Conservation (phyloP, 495 filamentous ascomycete genomes). For the Sporormia fimetaria region DNA sequence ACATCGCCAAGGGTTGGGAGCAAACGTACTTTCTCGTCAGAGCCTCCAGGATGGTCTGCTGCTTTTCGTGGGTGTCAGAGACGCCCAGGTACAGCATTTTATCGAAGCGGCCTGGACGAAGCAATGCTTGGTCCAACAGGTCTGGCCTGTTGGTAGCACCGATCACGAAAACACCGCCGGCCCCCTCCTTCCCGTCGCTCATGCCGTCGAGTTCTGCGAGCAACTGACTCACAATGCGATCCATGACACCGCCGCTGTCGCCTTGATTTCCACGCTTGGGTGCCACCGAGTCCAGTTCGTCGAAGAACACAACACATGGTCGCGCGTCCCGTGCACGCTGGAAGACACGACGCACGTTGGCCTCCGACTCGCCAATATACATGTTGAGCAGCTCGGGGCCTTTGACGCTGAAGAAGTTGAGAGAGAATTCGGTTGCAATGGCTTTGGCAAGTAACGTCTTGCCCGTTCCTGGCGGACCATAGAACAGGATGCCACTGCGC, state of each 20-base stretch:
- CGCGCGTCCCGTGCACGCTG: slow-evolving; percentile 86
- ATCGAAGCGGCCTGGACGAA: slow-evolving; percentile 88
- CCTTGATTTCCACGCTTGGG: slow-evolving; percentile 97
- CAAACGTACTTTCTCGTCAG: slow-evolving; percentile 72
- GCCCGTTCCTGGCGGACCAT: slow-evolving; percentile 91
- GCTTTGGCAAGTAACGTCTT: slow-evolving; percentile 96
- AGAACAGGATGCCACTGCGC: slow-evolving; percentile 93
- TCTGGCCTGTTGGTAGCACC: slow-evolving; percentile 94
- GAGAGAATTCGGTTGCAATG: slow-evolving; percentile 93
- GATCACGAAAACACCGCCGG: slow-evolving; percentile 87
- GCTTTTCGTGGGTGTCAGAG: slow-evolving; percentile 92
- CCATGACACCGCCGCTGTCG: slow-evolving; percentile 97
- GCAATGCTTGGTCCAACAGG: slow-evolving; percentile 78
- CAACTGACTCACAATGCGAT: slow-evolving; percentile 91
- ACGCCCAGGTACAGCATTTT: slow-evolving; percentile 98
- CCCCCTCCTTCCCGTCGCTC: slow-evolving; percentile 80
- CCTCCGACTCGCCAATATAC: slow-evolving; percentile 99
- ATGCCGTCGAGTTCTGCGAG: slow-evolving; percentile 94
- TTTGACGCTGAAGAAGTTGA: slow-evolving; percentile 99
- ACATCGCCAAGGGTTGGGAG: background rate
- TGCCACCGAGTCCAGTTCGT: slow-evolving; percentile 93
- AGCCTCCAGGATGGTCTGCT: slow-evolving; percentile 86
- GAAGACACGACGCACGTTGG: slow-evolving; percentile 92
- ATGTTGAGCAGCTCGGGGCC: slow-evolving; percentile 95
- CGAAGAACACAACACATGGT: slow-evolving; percentile 98